phyloP scores from a whole-genome alignment of 2,329 filamentous ascomycete species.

The Xenosphaeropsis pyriputrescens region DNA sequence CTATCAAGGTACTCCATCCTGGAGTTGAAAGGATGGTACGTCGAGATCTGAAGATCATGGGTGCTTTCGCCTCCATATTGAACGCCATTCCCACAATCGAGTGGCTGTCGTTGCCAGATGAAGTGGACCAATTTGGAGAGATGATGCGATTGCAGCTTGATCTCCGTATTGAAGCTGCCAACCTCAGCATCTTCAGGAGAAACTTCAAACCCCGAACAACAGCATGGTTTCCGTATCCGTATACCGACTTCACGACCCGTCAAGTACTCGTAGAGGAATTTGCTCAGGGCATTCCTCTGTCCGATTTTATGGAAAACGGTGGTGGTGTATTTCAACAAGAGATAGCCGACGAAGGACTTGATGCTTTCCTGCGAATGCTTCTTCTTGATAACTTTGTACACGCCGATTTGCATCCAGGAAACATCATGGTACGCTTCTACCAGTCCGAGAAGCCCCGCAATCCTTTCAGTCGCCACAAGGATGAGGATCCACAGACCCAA shows the following conservation, averaged over 20 bases:
- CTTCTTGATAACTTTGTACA: slow-evolving; percentile 97
- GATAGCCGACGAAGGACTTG: slow-evolving; percentile 86
- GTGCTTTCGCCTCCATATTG: slow-evolving; percentile 70
- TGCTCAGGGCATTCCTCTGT: slow-evolving; percentile 82
- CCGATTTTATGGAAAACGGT: slow-evolving; percentile 81
- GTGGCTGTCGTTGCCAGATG: slow-evolving; percentile 91
- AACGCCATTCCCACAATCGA: slow-evolving; percentile 88
- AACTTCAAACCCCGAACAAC: slow-evolving; percentile 84
- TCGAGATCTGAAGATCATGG: slow-evolving; percentile 90
- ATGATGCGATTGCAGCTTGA: slow-evolving; percentile 99
- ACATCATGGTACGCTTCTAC: slow-evolving; percentile 99
- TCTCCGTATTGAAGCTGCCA: slow-evolving; percentile 84
- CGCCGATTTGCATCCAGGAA: slow-evolving; percentile 89
- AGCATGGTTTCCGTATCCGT: slow-evolving; percentile 94
- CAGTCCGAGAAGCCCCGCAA: slow-evolving; percentile 61
- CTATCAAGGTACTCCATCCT: slow-evolving; percentile 90
- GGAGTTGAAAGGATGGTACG: slow-evolving; percentile 78
- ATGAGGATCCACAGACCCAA: slow-evolving; percentile 27
- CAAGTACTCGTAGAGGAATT: slow-evolving; percentile 92
- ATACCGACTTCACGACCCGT: slow-evolving; percentile 81
- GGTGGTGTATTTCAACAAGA: slow-evolving; percentile 88
- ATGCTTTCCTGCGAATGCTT: slow-evolving; percentile 93
- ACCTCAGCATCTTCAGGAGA: slow-evolving; percentile 73
- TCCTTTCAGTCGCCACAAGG: slow-evolving; percentile 23
- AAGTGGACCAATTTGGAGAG: slow-evolving; percentile 84